A percentile compares a stretch with the other conserved stretches of the same genome.
Evolutionary conservation across 2,329 filamentous ascomycete genomes (phyloP).

Genomic region (Colletotrichum cordylinicola): DNA sequence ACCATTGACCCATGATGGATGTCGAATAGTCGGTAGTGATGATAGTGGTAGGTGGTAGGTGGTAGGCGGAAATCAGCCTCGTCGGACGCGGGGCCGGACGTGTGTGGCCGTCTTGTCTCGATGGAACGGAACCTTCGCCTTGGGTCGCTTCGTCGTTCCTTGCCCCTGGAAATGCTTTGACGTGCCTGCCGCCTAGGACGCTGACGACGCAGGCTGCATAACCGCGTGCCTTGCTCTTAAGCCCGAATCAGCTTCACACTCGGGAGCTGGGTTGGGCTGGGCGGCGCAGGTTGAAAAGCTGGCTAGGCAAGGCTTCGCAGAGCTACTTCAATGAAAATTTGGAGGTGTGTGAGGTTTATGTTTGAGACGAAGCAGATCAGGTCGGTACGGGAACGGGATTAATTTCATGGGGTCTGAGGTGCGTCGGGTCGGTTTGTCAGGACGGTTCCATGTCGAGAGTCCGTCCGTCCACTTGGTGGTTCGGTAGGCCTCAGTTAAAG

Average conservation of each 20-base stretch:
- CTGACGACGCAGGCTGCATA: conserved; percentile 10
- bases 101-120: background rate
- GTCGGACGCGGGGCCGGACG: background rate
- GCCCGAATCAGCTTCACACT: conserved; percentile 1
- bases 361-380: conserved; percentile 16
- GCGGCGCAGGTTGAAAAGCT: background rate
- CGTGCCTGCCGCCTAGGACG: conserved; percentile 16
- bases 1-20: conserved; percentile 54
- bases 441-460: conserved; percentile 1
- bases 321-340: background rate
- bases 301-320: background rate
- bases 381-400: conserved; percentile 9
- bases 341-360: conserved; percentile 14
- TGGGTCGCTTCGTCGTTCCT: background rate
- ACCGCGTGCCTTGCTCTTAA: background rate
- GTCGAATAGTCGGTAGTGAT: background rate
- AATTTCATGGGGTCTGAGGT: conserved; percentile 16
- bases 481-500: conserved; percentile 11
- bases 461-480: background rate
- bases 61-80: background rate
- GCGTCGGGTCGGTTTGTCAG: conserved; percentile 13
- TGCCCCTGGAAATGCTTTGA: background rate
- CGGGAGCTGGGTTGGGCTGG: background rate
- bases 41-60: background rate
- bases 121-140: background rate